Conservation (phyloP, 2,329 filamentous ascomycete species). For the Boeremia exigua region DNA sequence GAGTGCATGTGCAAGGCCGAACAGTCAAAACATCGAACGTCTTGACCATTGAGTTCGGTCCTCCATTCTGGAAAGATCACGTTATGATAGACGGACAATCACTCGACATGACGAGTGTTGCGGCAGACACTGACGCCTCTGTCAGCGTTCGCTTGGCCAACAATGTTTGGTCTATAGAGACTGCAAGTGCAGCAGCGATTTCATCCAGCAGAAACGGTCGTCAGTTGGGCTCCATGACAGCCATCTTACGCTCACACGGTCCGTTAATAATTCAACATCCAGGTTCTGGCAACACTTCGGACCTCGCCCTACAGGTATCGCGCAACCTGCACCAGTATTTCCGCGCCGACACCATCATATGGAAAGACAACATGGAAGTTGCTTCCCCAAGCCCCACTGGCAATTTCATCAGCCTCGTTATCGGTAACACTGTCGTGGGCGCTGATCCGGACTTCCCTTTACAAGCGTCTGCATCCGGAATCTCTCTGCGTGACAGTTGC, state of each 20-base stretch:
- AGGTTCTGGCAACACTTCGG: slow-evolving; percentile 34
- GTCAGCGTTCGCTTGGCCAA: slow-evolving; percentile 4
- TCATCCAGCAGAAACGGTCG: slow-evolving; percentile 49
- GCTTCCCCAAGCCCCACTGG: slow-evolving; percentile 33
- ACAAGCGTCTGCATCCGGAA: slow-evolving; percentile 21
- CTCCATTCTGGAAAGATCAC: slow-evolving; percentile 17
- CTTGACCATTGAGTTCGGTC: slow-evolving; percentile 37
- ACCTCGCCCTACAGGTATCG: slow-evolving; percentile 60
- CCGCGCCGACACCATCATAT: slow-evolving; percentile 57
- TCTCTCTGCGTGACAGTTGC: slow-evolving; percentile 30
- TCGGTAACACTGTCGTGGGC: slow-evolving; percentile 35
- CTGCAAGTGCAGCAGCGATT: slow-evolving; percentile 10
- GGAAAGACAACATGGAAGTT: slow-evolving; percentile 6
- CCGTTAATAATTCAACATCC: slow-evolving; percentile 52
- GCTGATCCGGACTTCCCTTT: slow-evolving; percentile 40
- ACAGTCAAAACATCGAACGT: slow-evolving; percentile 44
- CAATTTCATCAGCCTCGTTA: slow-evolving; percentile 55
- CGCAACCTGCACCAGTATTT: slow-evolving; percentile 66
- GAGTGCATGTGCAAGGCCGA: slow-evolving; percentile 50
- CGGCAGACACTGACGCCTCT: background rate
- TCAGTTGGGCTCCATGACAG: slow-evolving; percentile 61
- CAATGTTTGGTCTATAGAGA: slow-evolving; percentile 14
- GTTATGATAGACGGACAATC: slow-evolving; percentile 34
- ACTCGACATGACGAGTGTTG: slow-evolving; percentile 12
- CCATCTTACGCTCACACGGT: slow-evolving; percentile 58